Evolutionary conservation across 2,329 filamentous ascomycete species (phyloP), one percentile per base, ranked within the genome.

Genomic region (Amauroascus niger): DNA sequence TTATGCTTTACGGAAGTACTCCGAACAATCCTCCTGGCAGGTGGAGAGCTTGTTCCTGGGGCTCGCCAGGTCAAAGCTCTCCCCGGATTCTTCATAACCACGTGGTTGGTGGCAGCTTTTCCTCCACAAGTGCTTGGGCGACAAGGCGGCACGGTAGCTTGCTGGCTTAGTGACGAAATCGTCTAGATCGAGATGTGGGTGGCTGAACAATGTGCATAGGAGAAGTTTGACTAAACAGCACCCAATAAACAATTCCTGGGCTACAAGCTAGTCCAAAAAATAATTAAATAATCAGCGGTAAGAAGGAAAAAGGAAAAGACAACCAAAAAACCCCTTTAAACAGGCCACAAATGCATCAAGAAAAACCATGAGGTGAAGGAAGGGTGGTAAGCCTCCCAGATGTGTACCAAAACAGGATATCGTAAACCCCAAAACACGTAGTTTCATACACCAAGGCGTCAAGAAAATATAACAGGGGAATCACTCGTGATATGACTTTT

Each of bases 1-100:
- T 33, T 35, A 32, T 9, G 22, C 16, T 51, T 51, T 26, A 44
- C 49, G 49, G 49, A 51, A 51, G 39, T 51, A 33, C 49, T 51
- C 49, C 49, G 49, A 51, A 28, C 49, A 11, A n/a, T n/a, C 22
- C n/a, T 9, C 18, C n/a, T 35, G 30, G 18, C 45, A 48, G 32
- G 46, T 49, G 46, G 46, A 49, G 46, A 49, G n/a, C 45, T n/a
- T 22, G 41, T 18, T n/a, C 30, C 46, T 49, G 46, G 30, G n/a
- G 18, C 26, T 16, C 3, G 30, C 14, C 33, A 7, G 33, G 46
- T 32, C 18, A 49, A 18, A 49, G 46, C 46, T 49, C 28, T 49
- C 46, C 20, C 46, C 46, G 9, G 46, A 49, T 28, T 49, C 28
- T 49, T 28, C 20, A n/a, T 1, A 16, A 4, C 32, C 46, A 49